Conservation (phyloP, 352 stramenopile species). For the Peronospora belbahrii region DNA sequence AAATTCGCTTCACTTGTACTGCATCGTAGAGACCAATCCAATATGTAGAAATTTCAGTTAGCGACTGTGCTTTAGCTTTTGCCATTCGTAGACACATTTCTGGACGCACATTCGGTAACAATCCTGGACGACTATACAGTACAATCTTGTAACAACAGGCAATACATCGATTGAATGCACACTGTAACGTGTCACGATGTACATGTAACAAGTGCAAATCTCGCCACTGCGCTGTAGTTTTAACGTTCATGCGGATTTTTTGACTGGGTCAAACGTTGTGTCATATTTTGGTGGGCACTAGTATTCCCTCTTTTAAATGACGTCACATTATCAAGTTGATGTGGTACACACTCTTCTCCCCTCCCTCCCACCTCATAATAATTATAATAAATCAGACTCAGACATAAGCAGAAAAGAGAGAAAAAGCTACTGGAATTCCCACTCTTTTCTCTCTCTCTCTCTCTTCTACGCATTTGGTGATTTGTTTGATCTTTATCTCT, state of each 20-base stretch:
- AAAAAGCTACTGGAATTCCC: neutral
- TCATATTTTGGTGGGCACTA: too few species aligned
- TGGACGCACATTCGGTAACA: constrained; percentile 66
- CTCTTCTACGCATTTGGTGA: too few species aligned
- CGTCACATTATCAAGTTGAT: too few species aligned
- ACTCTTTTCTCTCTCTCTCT: too few species aligned
- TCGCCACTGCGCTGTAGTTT: constrained; percentile 25
- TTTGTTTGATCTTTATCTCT: too few species aligned
- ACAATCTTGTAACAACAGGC: constrained; percentile 86
- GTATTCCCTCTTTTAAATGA: constrained; percentile 1
- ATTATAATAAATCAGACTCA: too few species aligned
- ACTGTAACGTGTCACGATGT: constrained; percentile 59
- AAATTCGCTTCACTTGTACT: constrained; percentile 37
- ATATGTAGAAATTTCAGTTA: neutral
- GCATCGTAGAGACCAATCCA: constrained; percentile 57
- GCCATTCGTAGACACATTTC: constrained; percentile 57
- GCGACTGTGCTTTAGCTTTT: neutral
- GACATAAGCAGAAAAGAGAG: constrained; percentile 1
- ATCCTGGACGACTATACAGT: constrained; percentile 40
- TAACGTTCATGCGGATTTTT: neutral
- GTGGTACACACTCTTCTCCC: constrained; percentile 5
- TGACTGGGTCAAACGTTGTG: constrained; percentile 14
- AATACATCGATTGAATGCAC: constrained; percentile 65
- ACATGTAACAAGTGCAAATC: constrained; percentile 50
- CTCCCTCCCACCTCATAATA: too few species aligned